Conservation (phyloP, 805 yeast species). For the Suhomyces prunicola region DNA sequence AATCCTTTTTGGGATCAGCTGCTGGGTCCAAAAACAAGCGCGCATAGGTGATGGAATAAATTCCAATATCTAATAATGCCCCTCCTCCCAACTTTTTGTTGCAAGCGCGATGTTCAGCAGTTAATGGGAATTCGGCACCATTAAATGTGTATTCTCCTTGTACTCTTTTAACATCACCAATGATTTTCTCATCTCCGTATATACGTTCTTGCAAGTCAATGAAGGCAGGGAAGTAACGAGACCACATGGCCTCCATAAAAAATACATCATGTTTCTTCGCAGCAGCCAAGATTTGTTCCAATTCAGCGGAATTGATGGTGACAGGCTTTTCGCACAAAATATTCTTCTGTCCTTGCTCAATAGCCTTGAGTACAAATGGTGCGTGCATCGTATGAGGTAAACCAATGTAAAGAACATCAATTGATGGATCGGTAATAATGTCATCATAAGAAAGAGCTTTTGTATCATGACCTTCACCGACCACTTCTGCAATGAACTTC, state of each 20-base stretch:
- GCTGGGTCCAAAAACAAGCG: slow-evolving; percentile 35
- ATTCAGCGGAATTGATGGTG: slow-evolving; percentile 46
- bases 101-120: slow-evolving; percentile 41
- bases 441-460: slow-evolving; percentile 38
- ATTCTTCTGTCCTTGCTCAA: slow-evolving; percentile 46
- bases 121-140: slow-evolving; percentile 22
- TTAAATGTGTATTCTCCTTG: slow-evolving; percentile 41
- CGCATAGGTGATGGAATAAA: slow-evolving; percentile 48
- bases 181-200: slow-evolving; percentile 36
- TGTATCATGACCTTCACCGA: slow-evolving; percentile 15
- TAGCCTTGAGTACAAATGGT: slow-evolving; percentile 41
- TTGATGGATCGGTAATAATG: slow-evolving; percentile 38
- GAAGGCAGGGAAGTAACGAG: slow-evolving; percentile 49
- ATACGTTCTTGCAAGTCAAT: slow-evolving; percentile 31
- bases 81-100: slow-evolving; percentile 49
- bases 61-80: slow-evolving; percentile 53
- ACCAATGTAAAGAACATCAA: slow-evolving; percentile 53
- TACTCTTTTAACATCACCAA: slow-evolving; percentile 48
- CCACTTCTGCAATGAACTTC: slow-evolving; percentile 25
- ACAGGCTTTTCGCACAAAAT: slow-evolving; percentile 57
- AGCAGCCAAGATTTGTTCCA: slow-evolving; percentile 36
- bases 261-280: slow-evolving; percentile 45
- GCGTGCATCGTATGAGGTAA: slow-evolving; percentile 54
- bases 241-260: slow-evolving; percentile 62
- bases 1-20: slow-evolving; percentile 6